These are phyloP conservation scores for Aspergillus felis DNA, from an alignment of 2,329 filamentous ascomycete genomes.

Conservation along the genomic window DNA sequence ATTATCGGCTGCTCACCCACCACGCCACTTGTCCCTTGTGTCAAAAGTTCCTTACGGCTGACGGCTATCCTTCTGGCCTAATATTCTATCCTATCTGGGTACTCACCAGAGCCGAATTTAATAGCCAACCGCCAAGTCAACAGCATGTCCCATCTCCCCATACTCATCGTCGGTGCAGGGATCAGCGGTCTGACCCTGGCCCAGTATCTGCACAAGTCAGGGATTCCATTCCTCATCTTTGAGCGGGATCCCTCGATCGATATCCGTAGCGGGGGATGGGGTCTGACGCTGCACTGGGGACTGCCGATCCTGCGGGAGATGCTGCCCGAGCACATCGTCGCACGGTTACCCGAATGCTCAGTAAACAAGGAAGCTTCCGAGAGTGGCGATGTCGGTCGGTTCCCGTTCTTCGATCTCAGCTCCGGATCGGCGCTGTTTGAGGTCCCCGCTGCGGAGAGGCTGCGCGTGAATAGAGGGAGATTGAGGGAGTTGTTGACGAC, in stretches of 20 bases:
- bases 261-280: slow-evolving; percentile 56
- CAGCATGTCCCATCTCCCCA: slow-evolving; percentile 25
- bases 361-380: slow-evolving; percentile 52
- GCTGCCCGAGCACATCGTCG: slow-evolving; percentile 47
- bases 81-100: too few species aligned
- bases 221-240: slow-evolving; percentile 36
- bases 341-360: slow-evolving; percentile 48
- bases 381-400: slow-evolving; percentile 46
- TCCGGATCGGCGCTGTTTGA: slow-evolving; percentile 46
- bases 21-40: not conserved
- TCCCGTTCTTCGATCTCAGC: slow-evolving; percentile 55
- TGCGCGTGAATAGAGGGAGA: slow-evolving; percentile 48
- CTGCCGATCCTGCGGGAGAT: slow-evolving; percentile 50
- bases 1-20: not conserved
- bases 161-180: slow-evolving; percentile 43
- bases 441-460: slow-evolving; percentile 43
- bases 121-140: not conserved
- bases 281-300: slow-evolving; percentile 62
- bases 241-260: slow-evolving; percentile 43
- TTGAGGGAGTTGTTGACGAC: slow-evolving; percentile 46
- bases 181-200: slow-evolving; percentile 43
- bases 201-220: slow-evolving; percentile 34
- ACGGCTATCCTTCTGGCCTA: not conserved
- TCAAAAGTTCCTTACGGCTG: not conserved
- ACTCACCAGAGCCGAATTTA: not conserved